Evolutionary conservation across 768 basidiomycete species (phyloP).

Genomic region (Phanerodontia chrysosporium): DNA sequence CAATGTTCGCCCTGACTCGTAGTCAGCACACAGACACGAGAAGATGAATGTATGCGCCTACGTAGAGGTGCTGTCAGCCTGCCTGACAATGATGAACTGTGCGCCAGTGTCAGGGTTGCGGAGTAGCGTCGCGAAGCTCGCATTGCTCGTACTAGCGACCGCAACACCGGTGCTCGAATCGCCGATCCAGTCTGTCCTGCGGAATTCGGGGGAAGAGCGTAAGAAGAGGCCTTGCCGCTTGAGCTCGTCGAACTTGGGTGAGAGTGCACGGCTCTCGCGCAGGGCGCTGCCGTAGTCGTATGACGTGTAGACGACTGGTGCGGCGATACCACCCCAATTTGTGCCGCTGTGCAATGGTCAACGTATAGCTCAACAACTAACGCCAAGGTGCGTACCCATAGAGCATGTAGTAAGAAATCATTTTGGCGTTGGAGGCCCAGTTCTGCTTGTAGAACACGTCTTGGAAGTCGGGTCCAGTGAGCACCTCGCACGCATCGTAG

Average conservation of each 20-base stretch:
- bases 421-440: slow-evolving; percentile 78
- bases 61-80: slow-evolving; percentile 64
- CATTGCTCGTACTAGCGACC: slow-evolving; percentile 35
- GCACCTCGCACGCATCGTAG: slow-evolving; percentile 55
- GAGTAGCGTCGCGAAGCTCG: slow-evolving; percentile 57
- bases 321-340: slow-evolving; percentile 80
- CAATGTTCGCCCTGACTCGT: slow-evolving; percentile 36
- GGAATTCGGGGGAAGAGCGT: slow-evolving; percentile 73
- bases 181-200: slow-evolving; percentile 74
- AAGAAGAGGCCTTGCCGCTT: slow-evolving; percentile 78
- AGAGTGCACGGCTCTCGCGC: slow-evolving; percentile 62
- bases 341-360: slow-evolving; percentile 52
- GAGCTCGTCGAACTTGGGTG: slow-evolving; percentile 69
- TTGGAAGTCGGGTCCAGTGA: slow-evolving; percentile 72
- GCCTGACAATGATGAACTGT: slow-evolving; percentile 68
- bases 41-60: slow-evolving; percentile 28
- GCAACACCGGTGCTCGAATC: slow-evolving; percentile 48
- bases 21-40: background rate
- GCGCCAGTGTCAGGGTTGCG: slow-evolving; percentile 63
- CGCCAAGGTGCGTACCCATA: slow-evolving; percentile 47
- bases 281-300: slow-evolving; percentile 82
- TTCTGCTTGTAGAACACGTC: slow-evolving; percentile 76
- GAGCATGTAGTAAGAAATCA: slow-evolving; percentile 84
- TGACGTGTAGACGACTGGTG: slow-evolving; percentile 65
- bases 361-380: background rate